Evolutionary conservation across 495 filamentous ascomycete species (phyloP).

Genomic region (Penicillium pancosmium): DNA sequence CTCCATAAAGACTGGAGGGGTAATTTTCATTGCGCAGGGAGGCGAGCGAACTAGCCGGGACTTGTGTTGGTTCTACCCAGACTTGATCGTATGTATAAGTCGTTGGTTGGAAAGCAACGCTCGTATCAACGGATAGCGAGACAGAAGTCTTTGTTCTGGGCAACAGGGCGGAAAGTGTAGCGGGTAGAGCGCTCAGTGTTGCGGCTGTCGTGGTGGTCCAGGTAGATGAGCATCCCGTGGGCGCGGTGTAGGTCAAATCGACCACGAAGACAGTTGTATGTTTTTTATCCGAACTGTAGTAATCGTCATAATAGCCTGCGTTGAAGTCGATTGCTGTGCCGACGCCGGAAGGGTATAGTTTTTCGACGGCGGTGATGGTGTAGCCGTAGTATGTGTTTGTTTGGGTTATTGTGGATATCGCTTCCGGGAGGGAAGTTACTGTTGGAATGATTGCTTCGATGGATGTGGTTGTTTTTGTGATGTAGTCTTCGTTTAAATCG

Average conservation of each 20-base stretch:
- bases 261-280: conserved; percentile 35
- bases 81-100: conserved; percentile 34
- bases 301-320: conserved; percentile 12
- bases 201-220: conserved; percentile 34
- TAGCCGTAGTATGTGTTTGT: conserved; percentile 23
- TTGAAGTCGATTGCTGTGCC: conserved; percentile 19
- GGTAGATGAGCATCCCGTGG: conserved; percentile 35
- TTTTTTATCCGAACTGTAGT: conserved; percentile 9
- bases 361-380: conserved; percentile 35
- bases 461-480: conserved; percentile 11
- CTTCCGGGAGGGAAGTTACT: conserved; percentile 30
- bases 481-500: conserved; percentile 9
- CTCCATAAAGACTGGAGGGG: conserved; percentile 23
- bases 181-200: conserved; percentile 16
- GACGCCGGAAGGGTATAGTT: conserved; percentile 35
- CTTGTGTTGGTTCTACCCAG: conserved; percentile 33
- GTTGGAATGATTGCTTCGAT: conserved; percentile 30
- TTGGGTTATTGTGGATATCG: conserved; percentile 35
- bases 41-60: conserved; percentile 28
- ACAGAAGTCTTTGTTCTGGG: conserved; percentile 29
- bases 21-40: conserved; percentile 26
- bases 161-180: conserved; percentile 17
- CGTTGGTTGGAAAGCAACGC: conserved; percentile 29
- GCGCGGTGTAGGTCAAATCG: conserved; percentile 39
- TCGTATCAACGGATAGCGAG: conserved; percentile 34